These are phyloP conservation scores for Cercospora berteroae DNA, from an alignment of 2,329 filamentous ascomycete genomes.

Conservation along the genomic window DNA sequence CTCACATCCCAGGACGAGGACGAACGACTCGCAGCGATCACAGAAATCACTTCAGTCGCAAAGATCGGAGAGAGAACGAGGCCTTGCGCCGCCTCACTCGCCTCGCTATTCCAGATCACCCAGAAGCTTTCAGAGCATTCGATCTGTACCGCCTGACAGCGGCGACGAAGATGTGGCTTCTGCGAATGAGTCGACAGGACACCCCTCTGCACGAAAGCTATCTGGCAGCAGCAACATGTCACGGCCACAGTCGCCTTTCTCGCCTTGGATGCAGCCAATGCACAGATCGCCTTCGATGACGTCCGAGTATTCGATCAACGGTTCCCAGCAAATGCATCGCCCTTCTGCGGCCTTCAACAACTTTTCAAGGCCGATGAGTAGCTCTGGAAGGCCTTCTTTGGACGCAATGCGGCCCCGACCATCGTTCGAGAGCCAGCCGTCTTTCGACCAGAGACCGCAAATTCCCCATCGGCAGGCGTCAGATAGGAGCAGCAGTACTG, in stretches of 20 bases:
- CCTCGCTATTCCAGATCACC: constrained; percentile 45
- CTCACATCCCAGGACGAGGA: constrained; percentile 42
- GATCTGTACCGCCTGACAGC: constrained; percentile 50
- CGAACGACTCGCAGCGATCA: constrained; percentile 38
- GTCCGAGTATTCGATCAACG: constrained; percentile 71
- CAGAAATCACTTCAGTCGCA: constrained; percentile 27
- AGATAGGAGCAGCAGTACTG: constrained; percentile 30
- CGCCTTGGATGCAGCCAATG: constrained; percentile 61
- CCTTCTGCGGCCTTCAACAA: constrained; percentile 54
- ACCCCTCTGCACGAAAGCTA: constrained; percentile 70
- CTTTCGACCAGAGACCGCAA: constrained; percentile 27
- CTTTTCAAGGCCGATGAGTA: constrained; percentile 86
- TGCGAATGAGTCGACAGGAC: constrained; percentile 60
- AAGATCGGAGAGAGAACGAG: constrained; percentile 25
- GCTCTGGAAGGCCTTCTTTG: constrained; percentile 50
- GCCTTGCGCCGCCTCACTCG: constrained; percentile 35
- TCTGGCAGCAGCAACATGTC: constrained; percentile 69
- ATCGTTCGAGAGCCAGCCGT: constrained; percentile 39
- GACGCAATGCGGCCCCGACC: constrained; percentile 35
- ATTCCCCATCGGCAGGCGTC: constrained; percentile 28
- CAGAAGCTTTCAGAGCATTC: constrained; percentile 44
- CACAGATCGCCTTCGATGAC: constrained; percentile 79
- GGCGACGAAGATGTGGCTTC: constrained; percentile 60
- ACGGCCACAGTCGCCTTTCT: constrained; percentile 60
- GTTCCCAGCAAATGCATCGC: constrained; percentile 36